These are phyloP conservation scores for Vachellia collinsii DNA, from an alignment of 306 rosid species.

Conservation along the genomic window DNA sequence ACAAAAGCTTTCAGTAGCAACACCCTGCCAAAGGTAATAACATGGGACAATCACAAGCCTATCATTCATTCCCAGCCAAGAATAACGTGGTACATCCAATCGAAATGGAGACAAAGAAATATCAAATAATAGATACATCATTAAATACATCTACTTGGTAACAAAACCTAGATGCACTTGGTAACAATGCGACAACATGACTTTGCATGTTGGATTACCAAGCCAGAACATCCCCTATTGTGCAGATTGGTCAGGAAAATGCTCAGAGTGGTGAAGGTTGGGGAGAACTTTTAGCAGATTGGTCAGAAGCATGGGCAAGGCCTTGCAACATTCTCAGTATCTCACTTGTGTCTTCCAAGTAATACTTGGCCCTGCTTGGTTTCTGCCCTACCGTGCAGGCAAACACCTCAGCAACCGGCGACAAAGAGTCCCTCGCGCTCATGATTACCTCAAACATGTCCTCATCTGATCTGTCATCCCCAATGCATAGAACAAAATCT, in stretches of 20 bases:
- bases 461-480: constrained; percentile 91
- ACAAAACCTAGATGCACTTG: constrained; percentile 2
- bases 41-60: constrained; percentile 15
- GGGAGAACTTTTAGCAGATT: constrained; percentile 32
- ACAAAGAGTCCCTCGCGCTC: constrained; percentile 22
- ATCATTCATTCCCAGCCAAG: neutral
- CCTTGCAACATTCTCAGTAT: constrained; percentile 69
- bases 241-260: constrained; percentile 5
- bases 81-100: neutral
- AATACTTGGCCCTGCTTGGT: constrained; percentile 55
- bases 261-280: constrained; percentile 38
- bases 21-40: neutral
- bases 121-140: neutral
- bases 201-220: neutral
- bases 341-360: constrained; percentile 51
- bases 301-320: constrained; percentile 65
- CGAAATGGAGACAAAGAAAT: neutral
- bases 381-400: constrained; percentile 48
- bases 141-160: neutral
- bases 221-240: neutral
- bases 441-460: constrained; percentile 76
- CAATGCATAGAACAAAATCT: constrained; percentile 84
- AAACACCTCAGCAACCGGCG: constrained; percentile 41
- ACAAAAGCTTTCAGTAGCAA: neutral
- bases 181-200: neutral